Base-by-base conservation (phyloP, 176 grass and related monocot genomes). In the Bromus sterilis region DNA sequence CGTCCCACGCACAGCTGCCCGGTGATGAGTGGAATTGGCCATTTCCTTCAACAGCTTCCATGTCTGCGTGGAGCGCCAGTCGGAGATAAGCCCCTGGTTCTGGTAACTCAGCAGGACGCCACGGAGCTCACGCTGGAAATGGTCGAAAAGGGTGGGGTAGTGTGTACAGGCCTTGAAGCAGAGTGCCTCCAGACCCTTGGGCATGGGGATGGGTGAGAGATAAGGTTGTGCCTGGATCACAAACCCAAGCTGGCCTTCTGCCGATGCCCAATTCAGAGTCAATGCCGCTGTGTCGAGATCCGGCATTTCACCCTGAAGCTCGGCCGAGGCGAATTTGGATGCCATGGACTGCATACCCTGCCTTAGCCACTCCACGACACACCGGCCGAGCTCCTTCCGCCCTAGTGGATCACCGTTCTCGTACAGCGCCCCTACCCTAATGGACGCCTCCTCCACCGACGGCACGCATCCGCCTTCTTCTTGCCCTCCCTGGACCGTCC, bases 141-240 rank as follows among this genome's bases (percentile, higher is more conserved):
- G 95, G 71, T 98, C 90, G 53, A 93, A 94, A 23, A 94, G 90
- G 26, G 95, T 98, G 24, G 92, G 95, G 55, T 94, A 93, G 87
- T 98, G 95, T 15, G 92, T 93, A 75, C 90, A 94, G 42, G 92
- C 92, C 86, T 98, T 98, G 88, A 98, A 88, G 76, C 95, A 98
- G 58, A 98, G 86, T 23, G 92, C 78, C 84, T 98, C 95, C 7
- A 93, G 92, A 20, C 95, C 95, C 79, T 94, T 85, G 24, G 95
- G 92, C 92, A 94, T 94, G 37, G 95, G 95, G 13, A 93, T 78
- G 11, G 92, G 84, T 26, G 86, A 93, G 43, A 98, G 82, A 76
- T 91, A 84, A 35, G 86, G 92, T 24, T 93, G 95, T 28, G 92
- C 95, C 65, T 94, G 92, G 80, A 98, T 98, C 24, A 94, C 84